Evolutionary conservation across 768 basidiomycete genomes (phyloP).

Genomic region (Calocybe gangraenosa): DNA sequence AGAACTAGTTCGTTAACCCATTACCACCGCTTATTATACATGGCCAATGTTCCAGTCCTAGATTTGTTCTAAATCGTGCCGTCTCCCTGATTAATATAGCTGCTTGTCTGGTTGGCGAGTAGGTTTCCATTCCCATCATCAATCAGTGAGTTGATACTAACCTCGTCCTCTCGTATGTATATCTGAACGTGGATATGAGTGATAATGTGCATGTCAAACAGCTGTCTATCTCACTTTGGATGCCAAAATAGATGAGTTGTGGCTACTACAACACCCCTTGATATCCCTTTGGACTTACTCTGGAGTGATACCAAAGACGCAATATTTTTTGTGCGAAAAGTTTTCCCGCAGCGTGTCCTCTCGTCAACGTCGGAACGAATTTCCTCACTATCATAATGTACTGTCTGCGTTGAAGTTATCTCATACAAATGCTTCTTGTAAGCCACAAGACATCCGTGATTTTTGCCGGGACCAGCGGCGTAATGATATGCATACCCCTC

Average conservation of each 20-base stretch:
- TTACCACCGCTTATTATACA: constrained; percentile 82
- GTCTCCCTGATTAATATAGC: constrained; percentile 70
- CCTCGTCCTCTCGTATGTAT: constrained; percentile 84
- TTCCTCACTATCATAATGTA: constrained; percentile 68
- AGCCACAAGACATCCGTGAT: constrained; percentile 83
- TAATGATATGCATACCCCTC: constrained; percentile 64
- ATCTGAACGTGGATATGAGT: constrained; percentile 34
- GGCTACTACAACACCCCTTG: constrained; percentile 65
- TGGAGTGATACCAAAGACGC: constrained; percentile 69
- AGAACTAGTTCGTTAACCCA: constrained; percentile 6
- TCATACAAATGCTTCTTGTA: constrained; percentile 54
- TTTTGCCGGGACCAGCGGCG: constrained; percentile 69
- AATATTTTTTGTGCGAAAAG: constrained; percentile 77
- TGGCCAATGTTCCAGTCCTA: constrained; percentile 57
- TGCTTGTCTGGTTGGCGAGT: constrained; percentile 55
- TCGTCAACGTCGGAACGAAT: constrained; percentile 36
- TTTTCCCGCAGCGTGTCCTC: constrained; percentile 43
- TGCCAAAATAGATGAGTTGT: constrained; percentile 98
- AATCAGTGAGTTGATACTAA: constrained; percentile 15
- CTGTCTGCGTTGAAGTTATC: constrained; percentile 37
- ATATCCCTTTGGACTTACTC: constrained; percentile 27
- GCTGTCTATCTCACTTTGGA: constrained; percentile 53
- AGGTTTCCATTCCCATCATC: not conserved
- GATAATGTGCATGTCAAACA: not conserved
- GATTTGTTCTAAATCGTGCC: constrained; percentile 45